phyloP scores from a whole-genome alignment of 495 filamentous ascomycete species.

The Lepidopterella palustris region DNA sequence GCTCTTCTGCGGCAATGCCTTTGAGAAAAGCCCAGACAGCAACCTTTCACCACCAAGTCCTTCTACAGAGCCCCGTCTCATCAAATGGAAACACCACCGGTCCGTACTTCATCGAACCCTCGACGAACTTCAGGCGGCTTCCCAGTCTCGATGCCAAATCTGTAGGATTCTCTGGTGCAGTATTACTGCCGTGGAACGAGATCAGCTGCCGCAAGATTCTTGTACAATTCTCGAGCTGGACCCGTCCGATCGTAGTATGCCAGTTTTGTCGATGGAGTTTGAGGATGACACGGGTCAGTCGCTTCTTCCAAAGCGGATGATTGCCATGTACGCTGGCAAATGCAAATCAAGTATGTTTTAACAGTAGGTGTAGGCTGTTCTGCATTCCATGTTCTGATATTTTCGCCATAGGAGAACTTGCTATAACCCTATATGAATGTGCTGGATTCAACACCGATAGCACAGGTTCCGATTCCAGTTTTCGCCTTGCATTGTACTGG shows the following conservation, averaged over 20 bases:
- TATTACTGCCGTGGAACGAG: neutral
- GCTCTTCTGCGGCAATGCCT: neutral
- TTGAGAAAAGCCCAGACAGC: neutral
- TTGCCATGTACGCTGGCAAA: neutral
- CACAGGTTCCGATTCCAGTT: slow-evolving; percentile 6
- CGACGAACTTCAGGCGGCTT: neutral
- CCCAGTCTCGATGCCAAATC: neutral
- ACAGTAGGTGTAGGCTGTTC: neutral
- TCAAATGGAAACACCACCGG: neutral
- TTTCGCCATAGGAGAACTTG: neutral
- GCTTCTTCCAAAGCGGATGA: neutral
- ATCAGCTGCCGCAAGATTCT: neutral
- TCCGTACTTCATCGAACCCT: neutral
- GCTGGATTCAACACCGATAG: neutral
- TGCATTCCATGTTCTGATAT: neutral
- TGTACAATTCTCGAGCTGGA: neutral
- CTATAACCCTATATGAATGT: neutral
- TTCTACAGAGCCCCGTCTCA: neutral
- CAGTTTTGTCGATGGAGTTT: neutral
- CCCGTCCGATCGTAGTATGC: neutral
- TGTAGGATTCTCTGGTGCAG: neutral
- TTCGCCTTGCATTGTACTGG: slow-evolving; percentile 5
- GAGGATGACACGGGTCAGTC: neutral
- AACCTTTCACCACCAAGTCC: neutral
- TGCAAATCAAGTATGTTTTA: neutral